These are phyloP conservation scores for Clausena lansium DNA, from an alignment of 345 rosid genomes.

Conservation along the genomic window DNA sequence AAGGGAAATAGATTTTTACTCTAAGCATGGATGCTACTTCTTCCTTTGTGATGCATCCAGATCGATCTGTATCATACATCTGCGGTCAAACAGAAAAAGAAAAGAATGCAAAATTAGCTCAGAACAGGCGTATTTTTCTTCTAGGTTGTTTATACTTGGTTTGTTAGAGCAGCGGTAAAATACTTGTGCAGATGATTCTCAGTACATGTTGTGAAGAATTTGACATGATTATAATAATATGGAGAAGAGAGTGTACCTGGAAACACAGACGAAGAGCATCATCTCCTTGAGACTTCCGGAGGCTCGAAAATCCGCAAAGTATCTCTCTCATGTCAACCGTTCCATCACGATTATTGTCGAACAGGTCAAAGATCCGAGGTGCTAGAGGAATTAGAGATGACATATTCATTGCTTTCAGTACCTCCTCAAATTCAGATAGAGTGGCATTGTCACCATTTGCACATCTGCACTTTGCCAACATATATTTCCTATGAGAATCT, in stretches of 20 bases:
- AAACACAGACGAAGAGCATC: slow-evolving; percentile 64
- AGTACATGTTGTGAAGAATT: neutral
- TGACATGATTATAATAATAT: neutral
- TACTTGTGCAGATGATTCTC: neutral
- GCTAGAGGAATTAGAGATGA: slow-evolving; percentile 52
- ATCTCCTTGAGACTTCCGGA: slow-evolving; percentile 61
- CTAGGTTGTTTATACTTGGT: no score
- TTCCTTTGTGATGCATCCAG: slow-evolving; percentile 67
- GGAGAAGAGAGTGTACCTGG: slow-evolving; percentile 34
- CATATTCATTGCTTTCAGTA: slow-evolving; percentile 69
- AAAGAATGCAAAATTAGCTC: neutral
- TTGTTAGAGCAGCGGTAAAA: neutral
- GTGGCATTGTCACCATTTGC: slow-evolving; percentile 65
- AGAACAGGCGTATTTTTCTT: neutral
- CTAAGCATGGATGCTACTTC: slow-evolving; percentile 70
- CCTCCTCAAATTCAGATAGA: slow-evolving; percentile 56
- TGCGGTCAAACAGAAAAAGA: slow-evolving; percentile 18
- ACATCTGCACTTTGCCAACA: slow-evolving; percentile 37
- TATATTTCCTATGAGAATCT: neutral
- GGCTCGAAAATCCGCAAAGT: slow-evolving; percentile 65
- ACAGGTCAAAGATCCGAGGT: slow-evolving; percentile 56
- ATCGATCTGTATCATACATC: slow-evolving; percentile 70
- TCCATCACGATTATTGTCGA: slow-evolving; percentile 64
- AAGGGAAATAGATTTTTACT: slow-evolving; percentile 26
- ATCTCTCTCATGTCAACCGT: slow-evolving; percentile 68